Conservation (phyloP, 768 basidiomycete genomes). For the Suillus discolor region DNA sequence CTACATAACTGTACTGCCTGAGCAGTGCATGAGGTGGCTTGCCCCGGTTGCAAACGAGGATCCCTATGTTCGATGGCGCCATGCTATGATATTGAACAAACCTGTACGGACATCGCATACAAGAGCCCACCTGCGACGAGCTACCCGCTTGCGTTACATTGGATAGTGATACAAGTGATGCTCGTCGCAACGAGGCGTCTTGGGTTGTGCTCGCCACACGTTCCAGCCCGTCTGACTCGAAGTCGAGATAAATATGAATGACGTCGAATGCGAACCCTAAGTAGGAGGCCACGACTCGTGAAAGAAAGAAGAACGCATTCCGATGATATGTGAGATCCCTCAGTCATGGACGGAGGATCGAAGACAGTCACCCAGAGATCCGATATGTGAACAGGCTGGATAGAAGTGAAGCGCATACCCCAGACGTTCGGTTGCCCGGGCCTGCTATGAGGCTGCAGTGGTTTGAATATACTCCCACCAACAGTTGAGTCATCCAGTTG, state of each 20-base stretch:
- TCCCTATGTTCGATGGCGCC: not conserved
- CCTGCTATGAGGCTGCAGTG: not conserved
- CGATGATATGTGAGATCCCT: not conserved
- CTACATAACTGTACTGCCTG: too few relatives aligned
- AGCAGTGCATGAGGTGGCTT: not conserved
- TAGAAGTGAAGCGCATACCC: not conserved
- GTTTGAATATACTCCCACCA: not conserved
- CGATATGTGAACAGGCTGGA: not conserved
- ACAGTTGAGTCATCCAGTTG: not conserved
- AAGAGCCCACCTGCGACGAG: not conserved
- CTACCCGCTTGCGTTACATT: not conserved
- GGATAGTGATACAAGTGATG: not conserved
- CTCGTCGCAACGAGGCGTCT: not conserved
- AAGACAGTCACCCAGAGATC: not conserved
- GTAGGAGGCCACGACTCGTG: not conserved
- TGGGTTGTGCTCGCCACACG: not conserved
- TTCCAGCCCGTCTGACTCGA: not conserved
- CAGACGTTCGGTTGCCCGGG: not conserved
- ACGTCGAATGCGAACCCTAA: not conserved
- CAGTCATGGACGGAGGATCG: not conserved
- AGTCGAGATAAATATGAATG: not conserved
- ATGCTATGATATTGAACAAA: not conserved
- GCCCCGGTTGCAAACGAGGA: not conserved
- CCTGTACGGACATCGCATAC: not conserved
- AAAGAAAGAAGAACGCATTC: not conserved